phyloP scores from a whole-genome alignment of 345 rosid species.

The Lumnitzera littorea region DNA sequence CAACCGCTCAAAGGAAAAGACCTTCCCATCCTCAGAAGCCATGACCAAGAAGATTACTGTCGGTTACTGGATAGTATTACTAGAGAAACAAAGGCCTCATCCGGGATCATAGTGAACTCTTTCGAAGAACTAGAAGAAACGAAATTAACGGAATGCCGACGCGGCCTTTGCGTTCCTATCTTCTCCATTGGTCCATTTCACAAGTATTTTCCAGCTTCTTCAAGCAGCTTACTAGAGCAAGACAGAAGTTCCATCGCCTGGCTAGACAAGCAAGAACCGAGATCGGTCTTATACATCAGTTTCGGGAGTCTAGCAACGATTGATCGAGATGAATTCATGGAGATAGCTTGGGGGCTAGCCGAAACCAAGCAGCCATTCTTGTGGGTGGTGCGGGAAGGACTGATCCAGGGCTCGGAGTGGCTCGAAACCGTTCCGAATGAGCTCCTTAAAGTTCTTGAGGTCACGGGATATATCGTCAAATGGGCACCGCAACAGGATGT shows the following conservation, averaged over 20 bases:
- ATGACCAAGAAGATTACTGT: constrained; percentile 13
- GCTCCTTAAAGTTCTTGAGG: too few relatives aligned
- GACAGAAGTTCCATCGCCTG: constrained; percentile 23
- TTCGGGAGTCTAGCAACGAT: constrained; percentile 28
- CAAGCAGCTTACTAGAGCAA: constrained; percentile 15
- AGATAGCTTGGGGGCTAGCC: too few relatives aligned
- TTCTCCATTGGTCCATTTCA: constrained; percentile 38
- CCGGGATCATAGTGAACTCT: constrained; percentile 29
- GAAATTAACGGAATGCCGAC: constrained; percentile 2
- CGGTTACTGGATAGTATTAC: constrained; percentile 2
- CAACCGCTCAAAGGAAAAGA: constrained; percentile 35
- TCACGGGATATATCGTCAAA: too few relatives aligned
- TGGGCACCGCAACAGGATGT: too few relatives aligned
- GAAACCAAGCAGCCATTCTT: too few relatives aligned
- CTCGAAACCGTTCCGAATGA: constrained; percentile 5
- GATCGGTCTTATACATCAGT: constrained; percentile 29
- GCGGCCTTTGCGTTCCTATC: constrained; percentile 12
- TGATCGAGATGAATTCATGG: background rate
- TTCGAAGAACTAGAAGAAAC: constrained; percentile 23
- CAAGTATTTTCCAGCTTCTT: constrained; percentile 15
- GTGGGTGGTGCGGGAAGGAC: too few relatives aligned
- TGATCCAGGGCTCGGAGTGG: too few relatives aligned
- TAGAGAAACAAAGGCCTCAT: constrained; percentile 16
- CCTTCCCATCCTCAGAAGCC: constrained; percentile 20
- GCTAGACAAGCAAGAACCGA: constrained; percentile 20